Base-by-base conservation (phyloP, 139 green algal genomes). In the Haematococcus sp. region DNA sequence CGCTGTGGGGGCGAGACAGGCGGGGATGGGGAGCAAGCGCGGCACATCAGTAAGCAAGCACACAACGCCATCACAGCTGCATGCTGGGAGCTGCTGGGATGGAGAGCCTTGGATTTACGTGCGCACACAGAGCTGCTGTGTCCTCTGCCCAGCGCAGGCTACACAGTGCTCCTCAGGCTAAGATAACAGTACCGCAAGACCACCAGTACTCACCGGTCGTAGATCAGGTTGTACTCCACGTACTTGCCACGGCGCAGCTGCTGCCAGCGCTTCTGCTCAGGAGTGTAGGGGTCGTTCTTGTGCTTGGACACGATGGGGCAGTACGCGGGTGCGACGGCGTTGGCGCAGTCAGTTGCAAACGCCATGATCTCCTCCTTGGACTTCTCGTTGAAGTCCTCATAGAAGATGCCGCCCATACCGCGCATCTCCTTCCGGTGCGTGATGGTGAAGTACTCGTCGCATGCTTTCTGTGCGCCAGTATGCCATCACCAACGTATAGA, bases 381-480 rank as follows among this genome's bases (percentile, higher is more conserved):
- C 43, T 81, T 86, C 65, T 98, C 91, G 70, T 97, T 97, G 32
- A 97, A 89, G 84, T 99, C 94, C 74, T 98, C 95, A 66, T 97
- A 98, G 84, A 99, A 99, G 75, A 99, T 98, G 71, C 95, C 95
- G 63, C 95, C 95, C 46, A 97, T 84, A 52, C 94, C 95, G n/a
- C 94, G 87, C 3, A 83, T 69, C 83, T 94, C 87, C 32, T 87
- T 84, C 3, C 95, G 78, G 87, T 99, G 95, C 81, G 89, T 92
- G 87, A 98, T 98, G 11, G 92, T 34, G 77, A 99, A 99, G 88
- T 99, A 99, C 25, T 99, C 96, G 84, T 99, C 96, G 69, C 81
- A 91, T 11, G 40, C 40, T 11, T 49, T 11, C 40, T 49, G 40
- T 19, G 40, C n/a, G n/a, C n/a, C n/a, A n/a, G n/a, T n/a, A n/a